Conservation (phyloP, 2,329 filamentous ascomycete species). For the Trichoderma sp. region DNA sequence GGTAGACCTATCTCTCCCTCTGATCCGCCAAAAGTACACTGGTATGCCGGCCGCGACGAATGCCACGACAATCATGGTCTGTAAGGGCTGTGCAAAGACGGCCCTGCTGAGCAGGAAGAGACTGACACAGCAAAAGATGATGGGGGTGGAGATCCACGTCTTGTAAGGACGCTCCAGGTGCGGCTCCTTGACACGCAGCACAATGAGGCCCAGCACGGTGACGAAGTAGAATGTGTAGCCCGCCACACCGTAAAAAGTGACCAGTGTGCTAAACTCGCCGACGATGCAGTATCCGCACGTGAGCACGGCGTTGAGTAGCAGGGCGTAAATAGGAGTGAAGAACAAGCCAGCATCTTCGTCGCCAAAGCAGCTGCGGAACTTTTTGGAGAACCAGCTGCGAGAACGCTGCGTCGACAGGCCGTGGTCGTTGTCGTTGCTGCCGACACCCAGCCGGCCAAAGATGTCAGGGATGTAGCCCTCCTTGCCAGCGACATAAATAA, state of each 20-base stretch:
- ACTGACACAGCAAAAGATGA: constrained; percentile 97
- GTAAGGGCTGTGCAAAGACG: constrained; percentile 84
- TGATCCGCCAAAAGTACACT: constrained; percentile 85
- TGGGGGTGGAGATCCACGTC: constrained; percentile 95
- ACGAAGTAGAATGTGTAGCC: constrained; percentile 98
- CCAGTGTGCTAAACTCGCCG: constrained; percentile 85
- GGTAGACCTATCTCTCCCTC: constrained; percentile 55
- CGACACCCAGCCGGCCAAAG: constrained; percentile 79
- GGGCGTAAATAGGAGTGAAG: constrained; percentile 90
- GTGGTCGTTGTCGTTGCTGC: constrained; percentile 39
- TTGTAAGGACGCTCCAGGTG: constrained; percentile 85
- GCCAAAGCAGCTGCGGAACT: constrained; percentile 61
- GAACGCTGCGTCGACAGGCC: constrained; percentile 45
- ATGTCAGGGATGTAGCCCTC: constrained; percentile 86
- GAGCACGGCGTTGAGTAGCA: constrained; percentile 73
- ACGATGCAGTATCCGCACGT: constrained; percentile 76
- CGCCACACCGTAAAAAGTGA: constrained; percentile 97
- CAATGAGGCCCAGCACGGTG: constrained; percentile 87
- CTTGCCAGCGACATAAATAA: constrained; percentile 91
- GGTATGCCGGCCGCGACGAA: constrained; percentile 84
- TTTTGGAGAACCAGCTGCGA: constrained; percentile 56
- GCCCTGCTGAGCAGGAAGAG: constrained; percentile 85
- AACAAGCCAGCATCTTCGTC: constrained; percentile 80
- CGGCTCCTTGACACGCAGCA: constrained; percentile 84
- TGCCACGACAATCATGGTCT: constrained; percentile 80